Percentiles rank a stretch among this genome's conserved stretches.
Conservation (phyloP, 257 asterid species). For the Buddleja alternifolia region DNA sequence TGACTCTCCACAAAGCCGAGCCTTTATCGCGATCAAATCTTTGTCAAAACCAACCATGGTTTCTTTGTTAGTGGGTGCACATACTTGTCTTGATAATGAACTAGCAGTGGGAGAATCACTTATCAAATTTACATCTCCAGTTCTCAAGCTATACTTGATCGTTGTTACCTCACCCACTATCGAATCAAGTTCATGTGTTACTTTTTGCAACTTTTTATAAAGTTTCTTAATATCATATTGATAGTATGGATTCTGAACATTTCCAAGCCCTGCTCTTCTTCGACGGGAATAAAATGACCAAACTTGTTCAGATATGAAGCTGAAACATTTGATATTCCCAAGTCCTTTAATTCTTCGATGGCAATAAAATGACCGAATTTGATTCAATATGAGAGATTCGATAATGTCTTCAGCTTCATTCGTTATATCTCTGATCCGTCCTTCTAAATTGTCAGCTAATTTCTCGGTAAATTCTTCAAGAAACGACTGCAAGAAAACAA, state of each 20-base stretch:
- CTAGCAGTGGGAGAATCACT: background rate
- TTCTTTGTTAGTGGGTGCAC: background rate
- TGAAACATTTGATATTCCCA: too few relatives aligned
- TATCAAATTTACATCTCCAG: background rate
- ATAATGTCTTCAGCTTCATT: background rate
- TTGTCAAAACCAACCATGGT: background rate
- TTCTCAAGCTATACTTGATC: background rate
- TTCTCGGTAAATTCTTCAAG: background rate
- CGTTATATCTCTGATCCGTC: background rate
- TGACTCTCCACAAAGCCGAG: background rate
- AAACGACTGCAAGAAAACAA: background rate
- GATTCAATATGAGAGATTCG: background rate
- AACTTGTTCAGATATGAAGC: too few relatives aligned
- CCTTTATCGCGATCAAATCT: background rate
- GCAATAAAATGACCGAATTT: background rate
- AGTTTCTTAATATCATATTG: too few relatives aligned
- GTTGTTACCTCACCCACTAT: background rate
- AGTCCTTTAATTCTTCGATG: too few relatives aligned
- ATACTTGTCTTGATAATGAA: background rate
- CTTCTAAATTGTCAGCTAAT: background rate
- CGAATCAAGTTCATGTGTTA: background rate
- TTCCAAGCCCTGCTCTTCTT: too few relatives aligned
- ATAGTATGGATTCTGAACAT: too few relatives aligned
- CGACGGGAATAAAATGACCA: too few relatives aligned
- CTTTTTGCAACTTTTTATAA: background rate